Evolutionary conservation across 768 basidiomycete genomes (phyloP), one percentile per base, ranked within the genome.

Genomic region (Leccinum pellstonianum): DNA sequence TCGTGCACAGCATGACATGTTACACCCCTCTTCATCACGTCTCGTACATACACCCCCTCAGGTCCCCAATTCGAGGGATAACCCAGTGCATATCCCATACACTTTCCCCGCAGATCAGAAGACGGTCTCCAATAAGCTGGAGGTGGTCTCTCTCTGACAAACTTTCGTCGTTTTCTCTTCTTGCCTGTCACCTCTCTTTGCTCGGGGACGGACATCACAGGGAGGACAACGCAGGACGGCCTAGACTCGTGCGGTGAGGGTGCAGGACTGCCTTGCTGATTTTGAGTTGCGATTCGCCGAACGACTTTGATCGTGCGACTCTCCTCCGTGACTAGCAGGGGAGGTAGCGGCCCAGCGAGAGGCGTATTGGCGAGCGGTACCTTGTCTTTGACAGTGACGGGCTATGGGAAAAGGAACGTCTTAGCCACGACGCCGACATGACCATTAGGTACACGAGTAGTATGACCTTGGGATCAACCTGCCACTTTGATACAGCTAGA

Each of bases 41-140:
- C 71, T 31, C 68, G 73, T 7, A 59, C 54, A 52, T 73, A 74
- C 8, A 10, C 55, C 50, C n/a, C 55, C 33, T 61, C 48, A 58
- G 64, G 53, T 35, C 60, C 63, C 71, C 70, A 73, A 46, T 57
- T 68, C 41, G 72, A 68, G 23, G 73, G 73, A 62, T 75, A 73
- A 0, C 72, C 72, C 15, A 73, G 33, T 2, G 63, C 72, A 57
- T 75, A 73, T 14, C 73, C 72, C 63, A 68, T 51, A 59, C 70
- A 68, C 57, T 65, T 67, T 33, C 65, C 72, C 21, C 56, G 65
- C 51, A 64, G 8, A 5, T 38, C 57, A 23, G 62, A 48, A 5
- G 68, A 54, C 8, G 73, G 73, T 47, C 65, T 66, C 72, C 72
- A 73, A 56, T 71, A 73, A 50, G 65, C 62, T 27, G 73, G 66